Conservation (phyloP, 208 protist genomes). For the Cochliopodium minus region DNA sequence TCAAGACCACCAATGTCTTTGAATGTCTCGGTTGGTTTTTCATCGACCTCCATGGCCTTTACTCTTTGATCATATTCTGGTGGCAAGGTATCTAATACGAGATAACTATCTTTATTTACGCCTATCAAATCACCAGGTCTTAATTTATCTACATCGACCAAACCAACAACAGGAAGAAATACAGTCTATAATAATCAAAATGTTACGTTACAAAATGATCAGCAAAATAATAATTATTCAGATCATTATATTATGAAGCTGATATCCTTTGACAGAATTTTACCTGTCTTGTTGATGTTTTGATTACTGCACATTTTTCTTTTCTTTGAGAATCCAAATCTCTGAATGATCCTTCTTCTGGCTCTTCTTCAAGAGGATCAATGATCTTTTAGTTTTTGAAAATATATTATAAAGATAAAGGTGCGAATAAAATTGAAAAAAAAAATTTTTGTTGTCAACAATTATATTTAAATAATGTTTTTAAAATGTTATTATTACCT, state of each 20-base stretch:
- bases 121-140: conserved; percentile 95
- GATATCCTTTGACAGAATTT: conserved; percentile 23
- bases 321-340: conserved; percentile 45
- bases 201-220: too few species aligned
- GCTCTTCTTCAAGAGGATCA: conserved; percentile 20
- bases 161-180: conserved; percentile 96
- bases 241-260: background rate
- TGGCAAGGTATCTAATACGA: conserved; percentile 97
- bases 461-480: conserved; percentile 9
- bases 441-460: background rate
- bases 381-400: conserved; percentile 16
- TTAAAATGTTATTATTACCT: conserved; percentile 30
- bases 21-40: conserved; percentile 97
- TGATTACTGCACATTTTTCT: conserved; percentile 91
- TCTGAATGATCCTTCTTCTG: conserved; percentile 38
- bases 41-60: conserved; percentile 99
- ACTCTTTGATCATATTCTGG: conserved; percentile 97
- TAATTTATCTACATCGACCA: conserved; percentile 85
- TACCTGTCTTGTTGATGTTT: conserved; percentile 95
- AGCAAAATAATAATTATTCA: conserved; percentile 10
- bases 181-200: conserved; percentile 75
- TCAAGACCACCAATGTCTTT: conserved; percentile 96
- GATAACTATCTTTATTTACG: conserved; percentile 98
- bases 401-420: conserved; percentile 3
- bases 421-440: background rate